phyloP scores from a whole-genome alignment of 2,329 filamentous ascomycete species.

The Pleomassaria siparia region DNA sequence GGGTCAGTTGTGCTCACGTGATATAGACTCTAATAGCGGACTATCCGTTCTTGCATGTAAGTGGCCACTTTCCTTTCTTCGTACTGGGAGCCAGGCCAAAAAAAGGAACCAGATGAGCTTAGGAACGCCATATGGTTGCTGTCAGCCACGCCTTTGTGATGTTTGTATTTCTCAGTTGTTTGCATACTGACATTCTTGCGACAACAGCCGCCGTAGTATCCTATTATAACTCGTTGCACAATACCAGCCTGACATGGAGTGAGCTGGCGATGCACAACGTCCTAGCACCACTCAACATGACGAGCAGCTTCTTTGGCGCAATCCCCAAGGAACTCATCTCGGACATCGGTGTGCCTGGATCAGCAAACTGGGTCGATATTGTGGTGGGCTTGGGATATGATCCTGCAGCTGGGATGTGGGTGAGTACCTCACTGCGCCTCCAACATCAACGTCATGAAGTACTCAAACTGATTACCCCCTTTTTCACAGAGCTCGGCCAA shows the following conservation, averaged over 20 bases:
- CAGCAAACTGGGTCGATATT: conserved; percentile 29
- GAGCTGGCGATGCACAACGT: conserved; percentile 22
- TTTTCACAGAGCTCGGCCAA: conserved; percentile 34
- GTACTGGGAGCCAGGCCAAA: no score
- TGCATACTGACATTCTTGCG: not conserved
- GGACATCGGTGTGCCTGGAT: conserved; percentile 26
- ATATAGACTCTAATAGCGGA: conserved; percentile 32
- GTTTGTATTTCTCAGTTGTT: no score
- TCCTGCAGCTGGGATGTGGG: conserved; percentile 36
- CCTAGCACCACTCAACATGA: conserved; percentile 27
- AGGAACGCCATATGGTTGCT: no score
- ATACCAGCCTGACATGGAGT: conserved; percentile 23
- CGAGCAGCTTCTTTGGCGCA: conserved; percentile 26
- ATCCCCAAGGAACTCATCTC: conserved; percentile 21
- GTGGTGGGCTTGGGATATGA: conserved; percentile 32
- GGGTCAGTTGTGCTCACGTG: not conserved
- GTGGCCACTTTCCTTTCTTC: no score
- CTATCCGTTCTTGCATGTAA: conserved; percentile 27
- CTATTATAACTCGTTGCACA: conserved; percentile 26
- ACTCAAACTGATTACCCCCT: no score
- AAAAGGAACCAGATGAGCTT: no score
- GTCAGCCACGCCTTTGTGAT: no score
- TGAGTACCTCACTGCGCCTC: no score
- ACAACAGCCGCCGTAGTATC: conserved; percentile 20
- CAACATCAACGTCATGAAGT: no score